Conservation (phyloP, 345 rosid species). For the Eucalyptus polybractea region DNA sequence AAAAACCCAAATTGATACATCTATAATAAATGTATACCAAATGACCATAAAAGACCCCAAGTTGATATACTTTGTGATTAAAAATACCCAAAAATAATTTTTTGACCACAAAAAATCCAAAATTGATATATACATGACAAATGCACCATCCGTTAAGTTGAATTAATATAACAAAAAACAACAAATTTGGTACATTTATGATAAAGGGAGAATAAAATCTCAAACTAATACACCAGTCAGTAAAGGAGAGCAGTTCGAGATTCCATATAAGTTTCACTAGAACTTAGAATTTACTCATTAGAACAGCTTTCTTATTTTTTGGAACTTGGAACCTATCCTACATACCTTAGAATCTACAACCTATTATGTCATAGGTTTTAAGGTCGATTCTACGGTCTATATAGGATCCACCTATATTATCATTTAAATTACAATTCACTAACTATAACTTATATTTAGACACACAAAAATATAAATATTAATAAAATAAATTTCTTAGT, state of each 20-base stretch:
- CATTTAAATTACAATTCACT: too few species aligned
- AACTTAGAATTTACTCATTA: too few species aligned
- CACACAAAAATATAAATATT: too few species aligned
- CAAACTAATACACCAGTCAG: accelerated
- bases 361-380: accelerated
- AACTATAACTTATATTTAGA: too few species aligned
- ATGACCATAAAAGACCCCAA: accelerated
- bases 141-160: accelerated
- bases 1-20: accelerated
- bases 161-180: accelerated
- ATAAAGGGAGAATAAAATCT: too few species aligned
- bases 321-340: accelerated
- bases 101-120: too few species aligned
- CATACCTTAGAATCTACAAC: accelerated
- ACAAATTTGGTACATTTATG: accelerated
- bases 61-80: accelerated
- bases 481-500: too few species aligned
- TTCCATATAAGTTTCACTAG: too few species aligned
- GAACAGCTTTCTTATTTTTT: accelerated
- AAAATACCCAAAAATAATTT: too few species aligned
- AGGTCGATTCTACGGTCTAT: too few species aligned
- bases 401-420: too few species aligned
- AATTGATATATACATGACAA: accelerated
- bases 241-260: accelerated
- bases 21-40: too few species aligned